These are phyloP conservation scores for Hamigera avellanea DNA, from an alignment of 495 filamentous ascomycete genomes.

Conservation along the genomic window DNA sequence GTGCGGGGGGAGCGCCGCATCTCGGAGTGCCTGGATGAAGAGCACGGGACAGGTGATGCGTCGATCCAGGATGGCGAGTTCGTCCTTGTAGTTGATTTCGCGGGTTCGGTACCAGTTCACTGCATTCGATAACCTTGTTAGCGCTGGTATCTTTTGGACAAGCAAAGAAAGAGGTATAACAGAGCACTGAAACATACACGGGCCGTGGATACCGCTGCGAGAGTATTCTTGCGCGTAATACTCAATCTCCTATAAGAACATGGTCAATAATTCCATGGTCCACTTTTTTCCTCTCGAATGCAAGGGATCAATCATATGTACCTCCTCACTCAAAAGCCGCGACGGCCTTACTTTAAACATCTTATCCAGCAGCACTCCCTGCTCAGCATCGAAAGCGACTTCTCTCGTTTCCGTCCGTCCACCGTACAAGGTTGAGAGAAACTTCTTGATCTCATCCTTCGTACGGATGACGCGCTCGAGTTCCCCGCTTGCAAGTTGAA, in stretches of 20 bases:
- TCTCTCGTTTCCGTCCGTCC: conserved; percentile 44
- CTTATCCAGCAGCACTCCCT: conserved; percentile 46
- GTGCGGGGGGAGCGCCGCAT: conserved; percentile 52
- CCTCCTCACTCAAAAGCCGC: conserved; percentile 48
- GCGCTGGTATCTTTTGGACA: background rate
- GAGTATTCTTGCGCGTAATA: conserved; percentile 62
- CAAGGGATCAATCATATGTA: conserved; percentile 16
- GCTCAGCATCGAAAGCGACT: conserved; percentile 35
- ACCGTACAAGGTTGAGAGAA: conserved; percentile 60
- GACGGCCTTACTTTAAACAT: conserved; percentile 36
- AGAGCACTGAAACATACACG: conserved; percentile 44
- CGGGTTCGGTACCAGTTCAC: conserved; percentile 75
- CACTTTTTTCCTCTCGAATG: too few relatives aligned
- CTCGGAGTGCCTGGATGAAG: conserved; percentile 60
- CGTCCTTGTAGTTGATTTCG: conserved; percentile 65
- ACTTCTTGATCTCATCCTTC: conserved; percentile 48
- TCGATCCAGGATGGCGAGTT: conserved; percentile 37
- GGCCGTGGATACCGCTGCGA: conserved; percentile 62
- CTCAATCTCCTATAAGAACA: conserved; percentile 47
- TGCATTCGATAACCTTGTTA: conserved; percentile 9
- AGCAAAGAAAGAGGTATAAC: background rate
- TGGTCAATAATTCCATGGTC: too few relatives aligned
- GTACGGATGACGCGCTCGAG: conserved; percentile 48
- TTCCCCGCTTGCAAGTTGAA: conserved; percentile 58
- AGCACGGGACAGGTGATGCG: conserved; percentile 57